Base-by-base conservation (phyloP, 1,284 basidiomycete genomes). In the Schizopora paradoxa region DNA sequence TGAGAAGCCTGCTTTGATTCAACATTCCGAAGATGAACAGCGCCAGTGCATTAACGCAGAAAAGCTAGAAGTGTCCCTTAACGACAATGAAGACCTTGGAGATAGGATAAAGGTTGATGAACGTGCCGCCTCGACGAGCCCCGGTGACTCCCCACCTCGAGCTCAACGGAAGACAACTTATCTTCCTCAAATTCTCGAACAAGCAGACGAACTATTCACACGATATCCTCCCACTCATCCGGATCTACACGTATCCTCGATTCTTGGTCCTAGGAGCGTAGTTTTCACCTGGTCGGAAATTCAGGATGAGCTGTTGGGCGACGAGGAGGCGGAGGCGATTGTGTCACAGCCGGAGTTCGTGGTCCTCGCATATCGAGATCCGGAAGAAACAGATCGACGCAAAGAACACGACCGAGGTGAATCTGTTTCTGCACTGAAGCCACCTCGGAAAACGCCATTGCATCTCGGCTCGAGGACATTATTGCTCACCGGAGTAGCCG, bases 191-290 rank as follows among this genome's bases (percentile, higher is more conserved):
- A 66, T 78, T 27, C 65, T 79, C 16, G 53, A 56, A 14, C 64
- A 62, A 22, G 67, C 77, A 2, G 72, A 76, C 54, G 61, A 59
- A 16, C 68, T 78, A 14, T 65, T 67, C 32, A 48, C 54, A 8
- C 53, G 50, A 18, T 76, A 67, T 57, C 74, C 77, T 13, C 73
- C 76, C 2, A 57, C 65, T 2, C 64, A 72, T 35, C 67, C 73
- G 29, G 57, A 54, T 0, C 65, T 87, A 14, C 61, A 55, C 6
- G 63, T 87, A n/a, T 64, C 71, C 2, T 65, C 69, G 19, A 82
- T 84, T 40, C 77, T 89, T 70, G 87, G 86, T 11, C 82, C 82
- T 1, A 76, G 84, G 45, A 77, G 76, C 54, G 71, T 62, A 22
- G 61, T 75, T 54, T 66, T 69, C 56, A 85, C 82, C 13, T 85